Evolutionary conservation across 441 rosid genomes (phyloP).

Genomic region (Mallotus repandus): DNA sequence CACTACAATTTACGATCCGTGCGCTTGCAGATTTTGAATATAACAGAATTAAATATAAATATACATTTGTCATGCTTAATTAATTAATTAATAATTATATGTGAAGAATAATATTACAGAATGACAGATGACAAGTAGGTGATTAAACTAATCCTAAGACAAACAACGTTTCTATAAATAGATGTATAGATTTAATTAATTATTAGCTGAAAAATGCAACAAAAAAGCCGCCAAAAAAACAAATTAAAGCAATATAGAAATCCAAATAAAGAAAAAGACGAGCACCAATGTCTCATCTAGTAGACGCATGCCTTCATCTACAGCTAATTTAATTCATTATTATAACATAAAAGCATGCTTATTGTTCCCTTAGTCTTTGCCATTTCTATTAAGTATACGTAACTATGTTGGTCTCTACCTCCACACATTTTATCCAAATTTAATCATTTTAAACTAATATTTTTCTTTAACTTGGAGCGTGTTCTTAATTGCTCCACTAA

Average conservation of each 20-base stretch:
- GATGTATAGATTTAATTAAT: neutral
- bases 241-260: neutral
- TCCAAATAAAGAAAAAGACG: conserved; percentile 24
- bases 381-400: conserved; percentile 33
- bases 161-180: neutral
- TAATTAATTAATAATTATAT: no score
- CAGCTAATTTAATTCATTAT: neutral
- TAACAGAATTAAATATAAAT: no score
- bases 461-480: neutral
- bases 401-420: conserved; percentile 46
- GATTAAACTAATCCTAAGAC: neutral
- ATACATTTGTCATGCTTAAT: no score
- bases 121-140: neutral
- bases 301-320: conserved; percentile 39
- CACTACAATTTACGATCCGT: no score
- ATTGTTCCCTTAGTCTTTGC: conserved; percentile 22
- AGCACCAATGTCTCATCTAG: conserved; percentile 33
- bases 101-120: no score
- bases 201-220: neutral
- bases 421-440: neutral
- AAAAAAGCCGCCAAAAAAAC: conserved; percentile 31
- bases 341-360: conserved; percentile 13
- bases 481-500: conserved; percentile 12
- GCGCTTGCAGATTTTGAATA: no score
- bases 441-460: neutral